Conservation (phyloP, 1,284 basidiomycete species). For the Sphagnurus paluster region DNA sequence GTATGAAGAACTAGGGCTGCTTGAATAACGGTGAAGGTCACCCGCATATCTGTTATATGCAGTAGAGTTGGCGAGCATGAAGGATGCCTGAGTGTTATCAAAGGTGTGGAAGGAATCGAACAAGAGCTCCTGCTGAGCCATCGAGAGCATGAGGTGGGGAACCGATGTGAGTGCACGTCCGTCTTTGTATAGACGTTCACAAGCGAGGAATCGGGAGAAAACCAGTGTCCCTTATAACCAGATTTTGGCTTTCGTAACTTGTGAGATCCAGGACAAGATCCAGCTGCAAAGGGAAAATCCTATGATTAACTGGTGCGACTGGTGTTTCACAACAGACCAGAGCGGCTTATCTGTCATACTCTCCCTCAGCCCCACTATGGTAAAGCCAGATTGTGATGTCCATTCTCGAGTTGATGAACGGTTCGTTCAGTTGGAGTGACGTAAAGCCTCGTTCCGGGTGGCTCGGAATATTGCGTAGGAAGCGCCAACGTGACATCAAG, state of each 20-base stretch:
- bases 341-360: slow-evolving; percentile 15
- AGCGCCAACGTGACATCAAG: slow-evolving; percentile 16
- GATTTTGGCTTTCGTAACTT: slow-evolving; percentile 12
- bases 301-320: too few species aligned
- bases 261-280: too few species aligned
- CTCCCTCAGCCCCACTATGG: slow-evolving; percentile 11
- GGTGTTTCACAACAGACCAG: slow-evolving; percentile 7
- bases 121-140: slow-evolving; percentile 13
- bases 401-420: slow-evolving; percentile 8
- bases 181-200: slow-evolving; percentile 14
- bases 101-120: slow-evolving; percentile 14
- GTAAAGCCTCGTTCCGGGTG: slow-evolving; percentile 13
- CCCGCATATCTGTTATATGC: slow-evolving; percentile 14
- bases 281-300: too few species aligned
- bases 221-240: slow-evolving; percentile 19
- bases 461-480: slow-evolving; percentile 21
- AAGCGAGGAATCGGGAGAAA: slow-evolving; percentile 7
- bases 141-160: slow-evolving; percentile 3
- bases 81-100: slow-evolving; percentile 16
- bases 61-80: slow-evolving; percentile 7
- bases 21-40: slow-evolving; percentile 12
- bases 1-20: slow-evolving; percentile 7
- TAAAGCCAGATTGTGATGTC: background rate
- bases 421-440: slow-evolving; percentile 18
- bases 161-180: slow-evolving; percentile 1